Evolutionary conservation across 305 asterid genomes (phyloP).

Genomic region (Coffea humblotiana): DNA sequence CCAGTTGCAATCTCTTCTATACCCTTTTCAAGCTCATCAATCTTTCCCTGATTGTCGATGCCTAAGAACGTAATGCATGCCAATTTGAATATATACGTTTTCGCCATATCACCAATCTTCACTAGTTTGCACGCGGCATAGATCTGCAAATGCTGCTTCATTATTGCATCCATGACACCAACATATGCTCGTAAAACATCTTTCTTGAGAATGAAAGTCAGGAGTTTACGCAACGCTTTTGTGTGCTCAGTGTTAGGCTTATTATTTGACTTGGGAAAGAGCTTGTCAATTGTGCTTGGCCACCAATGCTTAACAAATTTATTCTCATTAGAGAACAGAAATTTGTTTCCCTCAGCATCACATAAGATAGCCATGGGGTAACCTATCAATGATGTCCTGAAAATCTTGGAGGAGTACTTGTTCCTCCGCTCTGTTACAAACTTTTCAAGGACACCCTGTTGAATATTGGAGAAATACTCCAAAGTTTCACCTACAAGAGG

Average conservation of each 20-base stretch:
- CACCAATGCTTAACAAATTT: slow-evolving; percentile 31
- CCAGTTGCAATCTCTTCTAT: slow-evolving; percentile 8
- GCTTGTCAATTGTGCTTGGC: slow-evolving; percentile 25
- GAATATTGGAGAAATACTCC: slow-evolving; percentile 2
- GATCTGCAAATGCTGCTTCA: slow-evolving; percentile 1
- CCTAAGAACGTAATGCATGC: slow-evolving; percentile 18
- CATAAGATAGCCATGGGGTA: slow-evolving; percentile 14
- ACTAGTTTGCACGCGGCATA: neutral
- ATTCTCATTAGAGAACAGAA: slow-evolving; percentile 29
- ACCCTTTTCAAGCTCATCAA: slow-evolving; percentile 12
- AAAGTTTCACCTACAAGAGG: slow-evolving; percentile 27
- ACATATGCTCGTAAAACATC: slow-evolving; percentile 6
- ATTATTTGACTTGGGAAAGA: slow-evolving; percentile 7
- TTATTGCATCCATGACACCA: neutral
- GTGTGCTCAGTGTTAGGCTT: slow-evolving; percentile 13
- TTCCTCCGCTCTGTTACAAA: slow-evolving; percentile 19
- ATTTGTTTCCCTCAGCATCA: slow-evolving; percentile 25
- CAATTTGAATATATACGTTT: neutral
- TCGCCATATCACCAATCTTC: slow-evolving; percentile 6
- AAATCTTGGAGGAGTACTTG: slow-evolving; percentile 17
- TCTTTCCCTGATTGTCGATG: slow-evolving; percentile 5
- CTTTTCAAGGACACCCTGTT: slow-evolving; percentile 6
- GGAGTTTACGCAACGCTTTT: neutral
- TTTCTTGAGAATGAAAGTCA: slow-evolving; percentile 6
- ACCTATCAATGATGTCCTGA: slow-evolving; percentile 23